Evolutionary conservation across 2,329 filamentous ascomycete genomes (phyloP).

Genomic region (Alternaria conjuncta): DNA sequence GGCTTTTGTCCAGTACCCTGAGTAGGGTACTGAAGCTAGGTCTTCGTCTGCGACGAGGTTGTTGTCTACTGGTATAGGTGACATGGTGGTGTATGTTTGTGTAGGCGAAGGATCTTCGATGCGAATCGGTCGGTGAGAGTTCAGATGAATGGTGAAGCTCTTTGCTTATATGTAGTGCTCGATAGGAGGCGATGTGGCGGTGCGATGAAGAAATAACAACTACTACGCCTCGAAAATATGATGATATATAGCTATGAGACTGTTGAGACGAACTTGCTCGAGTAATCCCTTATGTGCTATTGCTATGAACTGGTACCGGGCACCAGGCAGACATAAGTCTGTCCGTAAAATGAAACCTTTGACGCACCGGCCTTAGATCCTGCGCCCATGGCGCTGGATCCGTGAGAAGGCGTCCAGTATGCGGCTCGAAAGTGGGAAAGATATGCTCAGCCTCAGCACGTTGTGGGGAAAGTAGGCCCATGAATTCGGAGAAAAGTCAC

Average conservation of each 20-base stretch:
- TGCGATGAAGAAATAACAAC: constrained; percentile 14
- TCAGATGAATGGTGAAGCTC: neutral
- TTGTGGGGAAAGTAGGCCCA: constrained; percentile 28
- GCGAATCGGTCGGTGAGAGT: neutral
- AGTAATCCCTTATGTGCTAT: constrained; percentile 10
- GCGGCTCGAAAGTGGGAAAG: constrained; percentile 21
- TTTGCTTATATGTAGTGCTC: neutral
- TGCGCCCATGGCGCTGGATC: constrained; percentile 21
- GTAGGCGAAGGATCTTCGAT: neutral
- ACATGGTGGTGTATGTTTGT: constrained; percentile 22
- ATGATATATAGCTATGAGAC: constrained; percentile 14
- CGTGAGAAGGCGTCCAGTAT: constrained; percentile 32
- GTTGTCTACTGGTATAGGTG: constrained; percentile 32
- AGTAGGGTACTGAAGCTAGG: constrained; percentile 14
- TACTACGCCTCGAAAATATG: constrained; percentile 28
- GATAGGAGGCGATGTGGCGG: constrained; percentile 13
- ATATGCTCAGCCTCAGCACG: constrained; percentile 39
- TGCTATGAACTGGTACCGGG: constrained; percentile 14
- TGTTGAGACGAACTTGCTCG: constrained; percentile 16
- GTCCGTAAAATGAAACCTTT: constrained; percentile 26
- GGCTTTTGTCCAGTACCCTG: constrained; percentile 30
- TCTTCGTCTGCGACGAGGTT: constrained; percentile 12
- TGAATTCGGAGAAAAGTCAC: constrained; percentile 18
- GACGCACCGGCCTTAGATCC: constrained; percentile 25
- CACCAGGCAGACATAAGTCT: constrained; percentile 35